Evolutionary conservation across 805 yeast species (phyloP).

Genomic region (Zygoascus tannicola): DNA sequence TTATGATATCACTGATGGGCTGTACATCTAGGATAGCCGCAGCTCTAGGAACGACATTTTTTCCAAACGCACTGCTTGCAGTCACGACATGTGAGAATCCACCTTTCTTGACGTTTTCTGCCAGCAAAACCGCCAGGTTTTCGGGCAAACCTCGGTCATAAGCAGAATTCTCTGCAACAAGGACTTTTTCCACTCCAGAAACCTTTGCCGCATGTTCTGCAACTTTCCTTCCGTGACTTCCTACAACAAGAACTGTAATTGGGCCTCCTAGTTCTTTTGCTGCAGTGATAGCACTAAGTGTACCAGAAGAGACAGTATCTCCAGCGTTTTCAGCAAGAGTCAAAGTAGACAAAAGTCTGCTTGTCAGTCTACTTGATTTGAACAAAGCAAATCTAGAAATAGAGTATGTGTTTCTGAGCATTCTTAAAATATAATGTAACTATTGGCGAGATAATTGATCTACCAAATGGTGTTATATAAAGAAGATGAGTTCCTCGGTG

Average conservation of each 20-base stretch:
- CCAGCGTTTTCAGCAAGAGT: conserved; percentile 61
- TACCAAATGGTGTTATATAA: too few species aligned
- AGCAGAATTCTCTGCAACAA: conserved; percentile 48
- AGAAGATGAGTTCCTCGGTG: too few species aligned
- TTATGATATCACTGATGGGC: conserved; percentile 75
- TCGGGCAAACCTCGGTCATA: conserved; percentile 71
- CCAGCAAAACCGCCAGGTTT: conserved; percentile 59
- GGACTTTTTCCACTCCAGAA: conserved; percentile 43
- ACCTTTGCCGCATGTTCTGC: conserved; percentile 48
- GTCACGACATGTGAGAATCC: conserved; percentile 63
- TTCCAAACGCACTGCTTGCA: conserved; percentile 82
- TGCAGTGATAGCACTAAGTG: conserved; percentile 67
- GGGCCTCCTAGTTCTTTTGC: conserved; percentile 66
- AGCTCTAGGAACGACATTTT: conserved; percentile 74
- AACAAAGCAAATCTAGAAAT: too few species aligned
- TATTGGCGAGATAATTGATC: too few species aligned
- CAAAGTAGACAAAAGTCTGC: conserved; percentile 40
- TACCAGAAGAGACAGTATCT: conserved; percentile 50
- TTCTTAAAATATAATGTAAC: too few species aligned
- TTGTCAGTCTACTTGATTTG: too few species aligned
- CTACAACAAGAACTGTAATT: conserved; percentile 68
- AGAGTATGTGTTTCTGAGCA: too few species aligned
- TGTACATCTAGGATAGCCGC: conserved; percentile 81
- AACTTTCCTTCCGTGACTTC: conserved; percentile 43
- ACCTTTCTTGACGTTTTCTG: conserved; percentile 35